A percentile compares a stretch with the other conserved stretches of the same genome.
These are phyloP conservation scores for Erodium trifolium DNA, from an alignment of 441 rosid species.

Conservation along the genomic window DNA sequence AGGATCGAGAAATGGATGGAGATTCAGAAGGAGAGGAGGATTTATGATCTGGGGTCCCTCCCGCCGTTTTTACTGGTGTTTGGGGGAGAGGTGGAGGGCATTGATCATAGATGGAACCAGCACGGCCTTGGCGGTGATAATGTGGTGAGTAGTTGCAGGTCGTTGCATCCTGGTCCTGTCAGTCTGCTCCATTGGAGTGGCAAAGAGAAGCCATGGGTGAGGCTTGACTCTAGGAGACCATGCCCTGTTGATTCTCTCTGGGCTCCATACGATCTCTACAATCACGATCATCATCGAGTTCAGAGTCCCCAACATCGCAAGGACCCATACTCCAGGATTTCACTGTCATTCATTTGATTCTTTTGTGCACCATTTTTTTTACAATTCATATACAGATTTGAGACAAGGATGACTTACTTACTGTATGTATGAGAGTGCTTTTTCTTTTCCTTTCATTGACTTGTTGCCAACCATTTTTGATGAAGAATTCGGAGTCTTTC, in stretches of 20 bases:
- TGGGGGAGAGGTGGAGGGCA: conserved; percentile 61
- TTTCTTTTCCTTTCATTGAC: too few species aligned
- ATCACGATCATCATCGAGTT: conserved; percentile 14
- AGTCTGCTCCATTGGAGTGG: conserved; percentile 83
- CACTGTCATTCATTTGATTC: neutral
- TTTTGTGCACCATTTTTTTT: neutral
- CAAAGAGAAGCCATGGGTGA: conserved; percentile 71
- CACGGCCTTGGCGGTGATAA: conserved; percentile 38
- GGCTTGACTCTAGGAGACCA: conserved; percentile 58
- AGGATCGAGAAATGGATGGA: conserved; percentile 63
- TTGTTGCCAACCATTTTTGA: too few species aligned
- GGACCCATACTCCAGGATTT: too few species aligned
- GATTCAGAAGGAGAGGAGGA: conserved; percentile 10
- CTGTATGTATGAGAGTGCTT: too few species aligned
- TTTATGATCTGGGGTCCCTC: conserved; percentile 59
- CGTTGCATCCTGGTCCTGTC: conserved; percentile 64
- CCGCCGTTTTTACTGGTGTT: conserved; percentile 64
- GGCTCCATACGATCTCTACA: conserved; percentile 66
- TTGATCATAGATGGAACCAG: conserved; percentile 62
- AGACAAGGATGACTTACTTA: too few species aligned
- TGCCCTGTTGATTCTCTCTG: conserved; percentile 64
- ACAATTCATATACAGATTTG: too few species aligned
- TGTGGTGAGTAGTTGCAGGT: conserved; percentile 56
- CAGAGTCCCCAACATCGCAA: too few species aligned
- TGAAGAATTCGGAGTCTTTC: too few species aligned